phyloP scores from a whole-genome alignment of 2,329 filamentous ascomycete genomes.

The Xylaria sp. region DNA sequence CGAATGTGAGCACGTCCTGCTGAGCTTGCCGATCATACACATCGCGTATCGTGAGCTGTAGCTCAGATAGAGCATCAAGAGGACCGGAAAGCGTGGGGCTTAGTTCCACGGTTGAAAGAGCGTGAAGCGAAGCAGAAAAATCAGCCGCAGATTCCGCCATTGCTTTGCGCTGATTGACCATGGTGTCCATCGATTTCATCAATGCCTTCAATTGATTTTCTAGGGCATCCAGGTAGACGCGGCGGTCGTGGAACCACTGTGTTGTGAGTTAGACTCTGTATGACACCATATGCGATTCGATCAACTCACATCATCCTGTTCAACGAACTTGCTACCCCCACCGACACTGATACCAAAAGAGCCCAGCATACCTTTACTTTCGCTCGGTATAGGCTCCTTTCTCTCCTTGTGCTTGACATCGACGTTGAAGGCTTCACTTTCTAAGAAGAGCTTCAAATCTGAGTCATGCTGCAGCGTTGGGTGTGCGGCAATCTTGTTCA shows the following conservation, averaged over 20 bases:
- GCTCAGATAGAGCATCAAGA: constrained; percentile 88
- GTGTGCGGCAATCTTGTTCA: constrained; percentile 94
- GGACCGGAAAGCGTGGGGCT: constrained; percentile 89
- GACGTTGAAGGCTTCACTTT: constrained; percentile 94
- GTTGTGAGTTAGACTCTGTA: constrained; percentile 35
- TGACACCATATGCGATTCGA: neutral
- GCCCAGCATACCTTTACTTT: constrained; percentile 94
- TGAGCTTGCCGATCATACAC: constrained; percentile 97
- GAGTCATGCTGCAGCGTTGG: constrained; percentile 91
- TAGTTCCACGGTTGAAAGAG: constrained; percentile 90
- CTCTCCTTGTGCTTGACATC: constrained; percentile 98
- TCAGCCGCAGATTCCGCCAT: constrained; percentile 94
- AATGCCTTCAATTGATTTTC: constrained; percentile 91
- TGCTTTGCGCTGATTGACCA: constrained; percentile 90
- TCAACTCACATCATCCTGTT: constrained; percentile 88
- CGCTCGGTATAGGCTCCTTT: constrained; percentile 83
- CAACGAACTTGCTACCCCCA: constrained; percentile 87
- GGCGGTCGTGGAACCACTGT: constrained; percentile 97
- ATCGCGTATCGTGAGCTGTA: constrained; percentile 93
- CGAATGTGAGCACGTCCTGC: constrained; percentile 94
- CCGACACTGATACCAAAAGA: constrained; percentile 84
- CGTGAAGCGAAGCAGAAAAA: constrained; percentile 92
- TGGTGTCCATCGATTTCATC: constrained; percentile 92
- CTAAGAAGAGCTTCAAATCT: constrained; percentile 94
- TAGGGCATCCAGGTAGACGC: constrained; percentile 91